Evolutionary conservation across 495 filamentous ascomycete genomes (phyloP), one percentile per base, ranked within the genome.

Genomic region (Terfezia claveryi): DNA sequence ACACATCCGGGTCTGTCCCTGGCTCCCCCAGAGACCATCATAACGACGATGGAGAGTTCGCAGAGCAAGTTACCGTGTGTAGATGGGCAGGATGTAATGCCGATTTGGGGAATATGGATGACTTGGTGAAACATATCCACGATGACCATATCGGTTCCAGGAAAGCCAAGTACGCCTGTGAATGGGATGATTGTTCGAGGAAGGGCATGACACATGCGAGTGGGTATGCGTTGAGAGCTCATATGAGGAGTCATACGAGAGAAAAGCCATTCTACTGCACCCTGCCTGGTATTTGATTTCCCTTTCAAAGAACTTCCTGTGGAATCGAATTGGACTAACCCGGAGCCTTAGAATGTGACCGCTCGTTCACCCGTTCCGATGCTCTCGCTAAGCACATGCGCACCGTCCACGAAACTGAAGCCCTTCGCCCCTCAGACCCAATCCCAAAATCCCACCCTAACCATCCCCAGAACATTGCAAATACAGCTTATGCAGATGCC

Each of bases 231-330:
- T 71, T 98, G 57, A 83, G 87, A 64, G 91, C 92, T 23, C 91
- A 98, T 68, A 95, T 96, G 87, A 70, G 91, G 65, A 94, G 86
- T 64, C 91, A 98, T 69, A 98, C 91, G 1, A 78, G 87, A 66
- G 92, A 98, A 71, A 98, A 98, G 68, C 91, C 91, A 0, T 98
- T 96, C 62, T 96, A 93, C 68, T 98, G 91, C 68, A 81, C 82
- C 12, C 68, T 98, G 23, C 91, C 91, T 44, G 91, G 91, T 94
- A 76, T 56, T 71, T 58, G 38, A 12, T 55, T 4, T 4, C 41
- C 41, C 41, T 20, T 8, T 46, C 8, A 51, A 27, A 20, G 38
- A 11, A 23, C 1, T 4, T 23, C 27, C 23, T 41, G 16, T 37
- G 41, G 5, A 11, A 49, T 23, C 16, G 12, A n/a, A 49, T 20